Evolutionary conservation across 2,329 filamentous ascomycete genomes (phyloP).

Genomic region (Cladosporium oxysporum): DNA sequence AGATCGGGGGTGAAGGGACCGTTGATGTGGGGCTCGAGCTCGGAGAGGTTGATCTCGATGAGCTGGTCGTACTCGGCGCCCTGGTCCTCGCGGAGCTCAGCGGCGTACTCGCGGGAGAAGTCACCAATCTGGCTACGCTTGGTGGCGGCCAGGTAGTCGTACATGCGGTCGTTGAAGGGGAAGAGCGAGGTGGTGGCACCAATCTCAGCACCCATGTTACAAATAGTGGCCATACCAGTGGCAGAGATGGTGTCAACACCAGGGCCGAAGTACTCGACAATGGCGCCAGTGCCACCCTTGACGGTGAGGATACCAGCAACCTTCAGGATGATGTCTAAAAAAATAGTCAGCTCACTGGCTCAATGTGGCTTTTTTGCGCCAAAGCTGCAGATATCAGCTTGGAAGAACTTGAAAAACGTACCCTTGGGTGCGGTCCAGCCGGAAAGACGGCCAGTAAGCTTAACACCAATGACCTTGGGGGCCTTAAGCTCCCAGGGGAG

Average conservation of each 20-base stretch:
- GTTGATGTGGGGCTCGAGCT: conserved; percentile 98
- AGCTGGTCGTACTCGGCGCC: conserved; percentile 94
- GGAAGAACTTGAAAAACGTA: conserved; percentile 45
- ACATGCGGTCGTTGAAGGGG: conserved; percentile 97
- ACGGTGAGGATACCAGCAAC: conserved; percentile 95
- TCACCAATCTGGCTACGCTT: conserved; percentile 90
- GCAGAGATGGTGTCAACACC: conserved; percentile 73
- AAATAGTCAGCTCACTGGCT: neutral
- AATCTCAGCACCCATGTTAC: conserved; percentile 61
- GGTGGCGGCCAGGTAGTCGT: conserved; percentile 90
- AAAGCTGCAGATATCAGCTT: conserved; percentile 5
- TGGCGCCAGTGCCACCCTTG: conserved; percentile 94
- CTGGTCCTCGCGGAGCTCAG: conserved; percentile 83
- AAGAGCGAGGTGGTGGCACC: conserved; percentile 91
- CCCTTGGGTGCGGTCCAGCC: conserved; percentile 95
- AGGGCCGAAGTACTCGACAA: conserved; percentile 68
- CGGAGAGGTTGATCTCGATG: conserved; percentile 91
- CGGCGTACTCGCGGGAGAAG: conserved; percentile 79
- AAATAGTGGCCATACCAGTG: conserved; percentile 87
- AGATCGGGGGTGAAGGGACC: conserved; percentile 98
- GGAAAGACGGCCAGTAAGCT: conserved; percentile 82
- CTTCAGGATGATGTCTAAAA: conserved; percentile 88
- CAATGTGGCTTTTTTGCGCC: neutral
- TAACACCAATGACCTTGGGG: conserved; percentile 94
- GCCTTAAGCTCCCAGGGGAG: conserved; percentile 98